Percentiles rank a stretch among this genome's conserved stretches.
phyloP scores from a whole-genome alignment of 371 early-diverging fungal genomes.

The Rhizopus arrhizus region DNA sequence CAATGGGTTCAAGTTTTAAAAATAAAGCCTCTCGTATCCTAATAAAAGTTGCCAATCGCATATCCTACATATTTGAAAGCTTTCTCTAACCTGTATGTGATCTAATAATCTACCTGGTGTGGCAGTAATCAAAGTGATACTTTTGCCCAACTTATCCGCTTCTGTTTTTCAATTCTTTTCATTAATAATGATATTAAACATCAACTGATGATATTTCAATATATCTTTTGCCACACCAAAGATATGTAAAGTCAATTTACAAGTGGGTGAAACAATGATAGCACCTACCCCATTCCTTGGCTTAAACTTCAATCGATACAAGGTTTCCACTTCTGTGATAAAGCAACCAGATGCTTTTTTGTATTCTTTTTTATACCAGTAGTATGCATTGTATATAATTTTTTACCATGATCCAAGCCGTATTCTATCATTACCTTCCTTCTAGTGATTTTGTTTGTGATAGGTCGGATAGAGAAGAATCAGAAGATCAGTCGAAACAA shows the following conservation, averaged over 20 bases:
- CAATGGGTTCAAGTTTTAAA: constrained; percentile 88
- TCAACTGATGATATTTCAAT: constrained; percentile 85
- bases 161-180: constrained; percentile 95
- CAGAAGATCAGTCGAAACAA: too few species aligned
- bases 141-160: constrained; percentile 90
- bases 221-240: constrained; percentile 96
- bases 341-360: constrained; percentile 99
- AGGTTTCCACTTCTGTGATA: constrained; percentile 93
- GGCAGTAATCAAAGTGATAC: constrained; percentile 93
- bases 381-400: too few species aligned
- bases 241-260: constrained; percentile 99
- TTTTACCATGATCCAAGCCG: too few species aligned
- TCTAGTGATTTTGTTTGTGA: too few species aligned
- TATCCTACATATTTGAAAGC: neutral
- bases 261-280: constrained; percentile 97
- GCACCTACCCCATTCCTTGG: constrained; percentile 96
- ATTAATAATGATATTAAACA: constrained; percentile 95
- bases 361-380: constrained; percentile 94
- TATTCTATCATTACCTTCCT: too few species aligned
- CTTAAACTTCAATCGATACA: constrained; percentile 84
- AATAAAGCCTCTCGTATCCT: constrained; percentile 90
- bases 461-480: too few species aligned
- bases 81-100: constrained; percentile 72
- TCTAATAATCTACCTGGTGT: constrained; percentile 98
- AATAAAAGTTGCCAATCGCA: constrained; percentile 14